Conservation (phyloP, 768 basidiomycete genomes). For the Lactarius indigo region DNA sequence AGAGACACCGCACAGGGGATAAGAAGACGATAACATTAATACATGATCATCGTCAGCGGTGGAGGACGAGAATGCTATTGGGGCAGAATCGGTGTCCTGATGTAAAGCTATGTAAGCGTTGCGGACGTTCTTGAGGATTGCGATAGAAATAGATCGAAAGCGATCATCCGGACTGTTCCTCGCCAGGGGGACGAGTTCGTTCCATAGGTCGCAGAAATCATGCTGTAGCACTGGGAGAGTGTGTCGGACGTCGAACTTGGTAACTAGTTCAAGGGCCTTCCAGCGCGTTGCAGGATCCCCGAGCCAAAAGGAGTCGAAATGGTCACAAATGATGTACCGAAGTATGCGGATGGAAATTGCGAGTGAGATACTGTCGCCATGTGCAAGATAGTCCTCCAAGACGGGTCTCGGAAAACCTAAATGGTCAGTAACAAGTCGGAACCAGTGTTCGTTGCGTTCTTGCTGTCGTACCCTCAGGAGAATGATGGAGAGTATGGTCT, state of each 20-base stretch:
- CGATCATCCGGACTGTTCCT: not conserved
- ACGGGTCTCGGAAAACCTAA: not conserved
- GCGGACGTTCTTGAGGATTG: not conserved
- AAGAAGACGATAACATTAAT: not conserved
- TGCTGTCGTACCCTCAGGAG: not conserved
- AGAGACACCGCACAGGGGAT: not conserved
- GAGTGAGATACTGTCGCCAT: conserved; percentile 6
- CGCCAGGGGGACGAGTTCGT: not conserved
- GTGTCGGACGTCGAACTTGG: not conserved
- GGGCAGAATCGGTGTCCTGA: not conserved
- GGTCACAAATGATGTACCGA: not conserved
- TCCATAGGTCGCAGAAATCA: conserved; percentile 16
- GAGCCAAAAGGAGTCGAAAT: conserved; percentile 5
- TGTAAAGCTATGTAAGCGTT: not conserved
- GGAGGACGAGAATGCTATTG: not conserved
- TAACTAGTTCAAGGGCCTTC: not conserved
- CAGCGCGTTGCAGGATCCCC: not conserved
- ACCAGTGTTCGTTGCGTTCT: conserved; percentile 4
- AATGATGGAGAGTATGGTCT: not conserved
- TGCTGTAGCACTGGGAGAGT: not conserved
- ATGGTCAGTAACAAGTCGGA: not conserved
- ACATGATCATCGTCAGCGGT: not conserved
- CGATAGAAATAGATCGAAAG: not conserved
- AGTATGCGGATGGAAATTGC: not conserved
- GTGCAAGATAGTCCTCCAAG: not conserved